Base-by-base conservation (phyloP, 805 yeast species). In the Saturnispora hagleri region DNA sequence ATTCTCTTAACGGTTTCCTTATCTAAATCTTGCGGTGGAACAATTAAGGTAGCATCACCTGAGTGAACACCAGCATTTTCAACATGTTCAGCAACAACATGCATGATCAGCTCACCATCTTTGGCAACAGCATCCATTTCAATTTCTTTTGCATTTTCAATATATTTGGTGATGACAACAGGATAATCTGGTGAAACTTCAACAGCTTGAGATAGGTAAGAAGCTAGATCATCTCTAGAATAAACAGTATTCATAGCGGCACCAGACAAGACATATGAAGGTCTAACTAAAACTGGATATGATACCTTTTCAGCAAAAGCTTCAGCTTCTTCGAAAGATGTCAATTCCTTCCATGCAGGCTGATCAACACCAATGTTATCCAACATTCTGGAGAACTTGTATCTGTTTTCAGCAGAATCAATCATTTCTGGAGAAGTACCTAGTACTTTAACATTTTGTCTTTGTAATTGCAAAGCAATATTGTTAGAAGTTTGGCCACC, bases 401-500 rank as follows among this genome's bases (percentile, higher is more conserved):
- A 90, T 74, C 99, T 82, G 73, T 91, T 90, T 76, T 91, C 99
- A 57, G 99, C 99, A 55, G 95, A 82, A 66, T 91, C 99, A 69
- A 91, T 93, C 96, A 89, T 89, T 69, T 88, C 96, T 52, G 99
- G 99, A 35, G 96, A 86, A 46, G 99, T 91, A 69, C 99, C 99
- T 61, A 91, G 74, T 57, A 91, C 86, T 75, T 93, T 91, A 61
- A 89, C 97, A 67, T 88, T 87, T 72, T 91, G 95, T 72, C 97
- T 84, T 72, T 89, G 89, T 65, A 91, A 76, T 51, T 90, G 82
- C 66, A 91, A 76, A 24, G 98, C 98, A 73, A 91, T 91, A 71
- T 91, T 91, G 75, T 91, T 90, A 13, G 98, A 88, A 34, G 97
- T 88, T 74, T 91, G 99, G 67, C 99, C 99, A 78, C 99, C 99